Conservation (phyloP, 2,329 filamentous ascomycete genomes). For the Chrysosporium keratinophilum region DNA sequence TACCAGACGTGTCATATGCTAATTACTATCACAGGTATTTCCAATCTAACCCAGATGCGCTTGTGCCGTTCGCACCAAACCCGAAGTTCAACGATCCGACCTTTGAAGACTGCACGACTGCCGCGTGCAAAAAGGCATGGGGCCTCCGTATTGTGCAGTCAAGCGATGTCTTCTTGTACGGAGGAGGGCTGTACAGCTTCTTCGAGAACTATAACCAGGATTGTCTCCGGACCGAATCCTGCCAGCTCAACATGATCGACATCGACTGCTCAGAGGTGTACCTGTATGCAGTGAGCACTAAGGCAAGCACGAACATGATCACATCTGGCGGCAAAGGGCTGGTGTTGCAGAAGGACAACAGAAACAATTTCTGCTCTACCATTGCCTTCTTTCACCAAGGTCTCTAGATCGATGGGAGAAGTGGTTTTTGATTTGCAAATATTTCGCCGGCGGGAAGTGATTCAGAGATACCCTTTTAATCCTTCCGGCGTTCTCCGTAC, state of each 20-base stretch:
- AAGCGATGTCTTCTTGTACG: constrained; percentile 57
- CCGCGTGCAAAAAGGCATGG: constrained; percentile 61
- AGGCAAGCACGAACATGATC: constrained; percentile 65
- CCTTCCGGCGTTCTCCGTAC: neutral
- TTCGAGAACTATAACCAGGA: constrained; percentile 69
- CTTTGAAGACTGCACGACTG: constrained; percentile 52
- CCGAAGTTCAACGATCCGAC: constrained; percentile 23
- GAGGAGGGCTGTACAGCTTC: constrained; percentile 69
- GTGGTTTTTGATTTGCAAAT: neutral
- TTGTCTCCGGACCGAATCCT: constrained; percentile 57
- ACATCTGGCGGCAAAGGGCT: constrained; percentile 35
- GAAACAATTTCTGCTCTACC: constrained; percentile 36
- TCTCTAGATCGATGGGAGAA: neutral
- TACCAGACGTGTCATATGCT: neutral
- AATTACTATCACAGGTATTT: constrained; percentile 41
- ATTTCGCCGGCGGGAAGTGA: too few species aligned
- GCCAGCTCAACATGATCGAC: constrained; percentile 68
- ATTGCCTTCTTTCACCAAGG: constrained; percentile 35
- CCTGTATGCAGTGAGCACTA: constrained; percentile 62
- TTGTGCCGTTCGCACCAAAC: constrained; percentile 40
- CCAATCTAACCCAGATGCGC: constrained; percentile 69
- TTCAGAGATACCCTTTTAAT: neutral
- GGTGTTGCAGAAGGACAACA: constrained; percentile 33
- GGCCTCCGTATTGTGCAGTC: constrained; percentile 62
- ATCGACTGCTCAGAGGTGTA: constrained; percentile 52